Conservation (phyloP, 2,329 filamentous ascomycete species). For the Aspergillus sp. region DNA sequence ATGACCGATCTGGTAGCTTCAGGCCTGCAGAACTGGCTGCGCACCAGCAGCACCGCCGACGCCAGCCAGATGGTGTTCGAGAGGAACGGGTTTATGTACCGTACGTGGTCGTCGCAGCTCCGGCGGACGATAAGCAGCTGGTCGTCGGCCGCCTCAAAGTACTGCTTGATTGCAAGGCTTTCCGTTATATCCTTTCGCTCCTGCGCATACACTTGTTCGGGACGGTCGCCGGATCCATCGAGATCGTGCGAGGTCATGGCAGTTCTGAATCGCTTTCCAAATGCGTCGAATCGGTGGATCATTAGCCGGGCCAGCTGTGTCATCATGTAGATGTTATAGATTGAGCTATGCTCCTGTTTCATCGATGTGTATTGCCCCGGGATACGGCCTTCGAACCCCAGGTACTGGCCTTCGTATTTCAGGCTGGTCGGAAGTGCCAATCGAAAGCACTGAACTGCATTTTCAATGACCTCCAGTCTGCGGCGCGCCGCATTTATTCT, state of each 20-base stretch:
- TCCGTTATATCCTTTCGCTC: conserved; percentile 1
- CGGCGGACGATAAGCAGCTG: conserved; percentile 19
- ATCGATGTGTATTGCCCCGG: conserved; percentile 6
- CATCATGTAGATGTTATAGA: conserved; percentile 28
- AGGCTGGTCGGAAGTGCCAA: conserved; percentile 20
- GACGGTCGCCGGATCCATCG: not conserved
- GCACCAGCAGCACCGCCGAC: conserved; percentile 19
- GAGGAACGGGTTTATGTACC: conserved; percentile 25
- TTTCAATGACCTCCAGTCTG: conserved; percentile 21
- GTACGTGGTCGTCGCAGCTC: conserved; percentile 18
- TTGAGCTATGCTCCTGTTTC: conserved; percentile 18
- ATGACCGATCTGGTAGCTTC: conserved; percentile 5
- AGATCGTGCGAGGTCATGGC: not conserved
- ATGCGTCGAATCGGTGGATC: conserved; percentile 24
- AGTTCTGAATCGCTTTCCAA: conserved; percentile 7
- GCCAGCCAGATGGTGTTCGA: conserved; percentile 26
- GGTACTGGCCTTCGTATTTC: conserved; percentile 20
- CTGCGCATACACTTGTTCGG: not conserved
- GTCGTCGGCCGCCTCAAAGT: conserved; percentile 22
- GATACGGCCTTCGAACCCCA: conserved; percentile 15
- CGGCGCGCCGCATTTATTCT: conserved; percentile 10
- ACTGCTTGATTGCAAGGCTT: conserved; percentile 13
- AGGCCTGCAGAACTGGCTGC: conserved; percentile 8
- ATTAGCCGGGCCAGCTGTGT: conserved; percentile 26
- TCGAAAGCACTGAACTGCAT: conserved; percentile 22